phyloP scores from a whole-genome alignment of 176 grass and related monocot genomes.

The Cocos nucifera region DNA sequence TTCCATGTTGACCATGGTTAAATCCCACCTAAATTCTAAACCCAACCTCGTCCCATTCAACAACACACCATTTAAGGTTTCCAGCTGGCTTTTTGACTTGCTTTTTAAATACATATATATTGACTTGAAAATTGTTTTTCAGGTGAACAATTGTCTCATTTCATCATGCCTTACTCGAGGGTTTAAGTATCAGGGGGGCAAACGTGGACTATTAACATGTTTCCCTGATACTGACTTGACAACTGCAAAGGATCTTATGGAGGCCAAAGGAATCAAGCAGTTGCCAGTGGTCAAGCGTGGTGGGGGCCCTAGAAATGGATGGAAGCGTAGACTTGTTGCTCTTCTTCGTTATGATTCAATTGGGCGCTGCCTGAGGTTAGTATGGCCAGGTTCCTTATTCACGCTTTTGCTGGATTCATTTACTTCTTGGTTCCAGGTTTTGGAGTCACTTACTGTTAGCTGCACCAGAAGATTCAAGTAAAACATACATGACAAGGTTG shows the following conservation, averaged over 20 bases:
- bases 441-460: too few species aligned
- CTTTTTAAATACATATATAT: conserved; percentile 3
- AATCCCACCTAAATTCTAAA: too few species aligned
- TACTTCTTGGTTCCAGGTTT: too few species aligned
- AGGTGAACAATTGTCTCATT: conserved; percentile 55
- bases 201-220: conserved; percentile 83
- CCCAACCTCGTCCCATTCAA: too few species aligned
- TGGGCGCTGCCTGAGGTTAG: conserved; percentile 67
- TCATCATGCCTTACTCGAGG: conserved; percentile 76
- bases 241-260: conserved; percentile 91
- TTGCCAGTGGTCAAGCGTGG: conserved; percentile 90
- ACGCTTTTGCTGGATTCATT: too few species aligned
- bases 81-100: not conserved
- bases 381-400: not conserved
- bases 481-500: too few species aligned
- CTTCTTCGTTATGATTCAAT: conserved; percentile 98
- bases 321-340: conserved; percentile 64
- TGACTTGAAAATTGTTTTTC: conserved; percentile 28
- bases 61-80: too few species aligned
- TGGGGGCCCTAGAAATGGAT: conserved; percentile 44
- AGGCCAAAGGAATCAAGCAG: conserved; percentile 94
- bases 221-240: conserved; percentile 94
- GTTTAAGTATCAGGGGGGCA: conserved; percentile 71
- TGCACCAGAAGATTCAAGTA: too few species aligned
- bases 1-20: too few species aligned